phyloP scores from a whole-genome alignment of 1,284 basidiomycete species.

The Leccinum solheimii region DNA sequence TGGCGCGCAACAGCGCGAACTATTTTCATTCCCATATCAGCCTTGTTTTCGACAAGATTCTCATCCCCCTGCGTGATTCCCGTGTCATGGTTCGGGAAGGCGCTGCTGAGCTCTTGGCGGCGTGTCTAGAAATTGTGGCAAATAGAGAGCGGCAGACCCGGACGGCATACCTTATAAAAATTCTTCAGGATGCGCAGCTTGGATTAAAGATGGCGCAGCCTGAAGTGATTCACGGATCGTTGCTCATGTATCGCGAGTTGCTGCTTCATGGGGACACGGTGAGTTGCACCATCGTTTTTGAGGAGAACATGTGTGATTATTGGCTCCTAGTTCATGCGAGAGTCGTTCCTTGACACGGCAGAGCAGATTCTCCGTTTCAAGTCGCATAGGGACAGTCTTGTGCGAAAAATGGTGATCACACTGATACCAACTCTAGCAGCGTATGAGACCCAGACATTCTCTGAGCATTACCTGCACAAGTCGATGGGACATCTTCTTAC shows the following conservation, averaged over 20 bases:
- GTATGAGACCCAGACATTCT: slow-evolving; percentile 91
- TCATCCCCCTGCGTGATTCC: slow-evolving; percentile 83
- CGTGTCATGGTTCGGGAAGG: slow-evolving; percentile 87
- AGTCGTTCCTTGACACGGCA: slow-evolving; percentile 86
- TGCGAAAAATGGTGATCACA: slow-evolving; percentile 91
- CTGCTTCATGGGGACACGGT: slow-evolving; percentile 94
- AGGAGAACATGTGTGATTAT: slow-evolving; percentile 4
- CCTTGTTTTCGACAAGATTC: slow-evolving; percentile 88
- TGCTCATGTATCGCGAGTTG: slow-evolving; percentile 91
- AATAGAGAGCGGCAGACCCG: slow-evolving; percentile 67
- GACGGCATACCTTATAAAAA: slow-evolving; percentile 72
- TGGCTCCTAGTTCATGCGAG: slow-evolving; percentile 80
- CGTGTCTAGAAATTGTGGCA: slow-evolving; percentile 84
- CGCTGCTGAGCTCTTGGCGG: slow-evolving; percentile 86
- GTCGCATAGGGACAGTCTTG: slow-evolving; percentile 82
- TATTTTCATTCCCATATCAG: slow-evolving; percentile 87
- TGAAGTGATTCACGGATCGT: slow-evolving; percentile 90
- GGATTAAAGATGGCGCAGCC: slow-evolving; percentile 82
- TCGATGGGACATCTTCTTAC: slow-evolving; percentile 89
- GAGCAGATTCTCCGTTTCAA: slow-evolving; percentile 91
- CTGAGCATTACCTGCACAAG: slow-evolving; percentile 85
- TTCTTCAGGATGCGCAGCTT: slow-evolving; percentile 86
- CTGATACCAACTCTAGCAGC: slow-evolving; percentile 93
- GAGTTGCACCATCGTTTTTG: slow-evolving; percentile 16
- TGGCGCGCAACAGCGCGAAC: slow-evolving; percentile 82